Base-by-base conservation (phyloP, 768 basidiomycete genomes). In the Calocybe indica region DNA sequence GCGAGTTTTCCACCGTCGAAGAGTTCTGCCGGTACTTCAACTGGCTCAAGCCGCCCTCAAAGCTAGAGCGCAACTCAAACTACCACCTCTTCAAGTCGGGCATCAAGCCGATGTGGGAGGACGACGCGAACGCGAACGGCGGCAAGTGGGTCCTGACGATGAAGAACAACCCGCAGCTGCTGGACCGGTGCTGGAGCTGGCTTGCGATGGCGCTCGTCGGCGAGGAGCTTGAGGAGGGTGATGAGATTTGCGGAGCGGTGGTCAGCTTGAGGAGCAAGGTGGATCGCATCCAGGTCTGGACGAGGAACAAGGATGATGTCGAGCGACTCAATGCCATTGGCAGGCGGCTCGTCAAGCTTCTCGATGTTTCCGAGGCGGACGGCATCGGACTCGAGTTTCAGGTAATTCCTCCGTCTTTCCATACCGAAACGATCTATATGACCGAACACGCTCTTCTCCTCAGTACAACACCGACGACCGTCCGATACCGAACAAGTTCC, bases 71-170 rank as follows among this genome's bases (percentile, higher is more conserved):
- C 58, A 92, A 91, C 67, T 86, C 87, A 40, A 97, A 96, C 68
- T 93, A 95, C 58, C 93, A 97, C 61, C 76, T 97, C 47, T 96
- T 97, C 80, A 95, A 95, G 69, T 75, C 81, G 14, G 89, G 89
- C 12, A 93, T 93, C 72, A 91, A 92, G 61, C 91, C 91, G 10
- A 95, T 96, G 93, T 96, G 92, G 92, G 93, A 95, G 69, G 93
- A 95, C 62, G 79, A 80, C 30, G 88, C 91, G 46, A 96, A 96
- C 59, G 87, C 88, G 22, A 78, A 85, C 45, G 93, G 93, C 13
- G 93, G 93, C 33, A 94, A 93, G 69, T 96, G 93, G 93, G 91
- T 93, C 13, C 65, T 97, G 48, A 91, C 91, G 58, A 91, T 95
- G 85, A 86, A 87, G 72, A 84, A 85, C 57, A 88, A 85, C 54